Percentiles rank a stretch among this genome's conserved stretches.
phyloP scores from a whole-genome alignment of 2,329 filamentous ascomycete species.

The Aspergillus sp. region DNA sequence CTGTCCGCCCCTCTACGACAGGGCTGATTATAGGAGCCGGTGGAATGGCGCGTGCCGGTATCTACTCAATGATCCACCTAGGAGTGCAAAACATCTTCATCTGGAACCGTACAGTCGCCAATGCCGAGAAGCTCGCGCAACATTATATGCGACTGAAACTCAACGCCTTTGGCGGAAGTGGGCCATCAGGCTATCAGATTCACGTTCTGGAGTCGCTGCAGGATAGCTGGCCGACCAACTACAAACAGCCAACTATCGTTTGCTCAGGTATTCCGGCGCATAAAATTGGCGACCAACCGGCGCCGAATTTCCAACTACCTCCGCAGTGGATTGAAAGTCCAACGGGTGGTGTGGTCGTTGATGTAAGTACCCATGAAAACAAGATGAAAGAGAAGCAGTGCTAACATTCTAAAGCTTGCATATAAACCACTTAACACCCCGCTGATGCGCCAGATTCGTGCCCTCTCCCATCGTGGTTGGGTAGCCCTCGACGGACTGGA shows the following conservation, averaged over 20 bases:
- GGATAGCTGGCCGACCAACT: slow-evolving; percentile 34
- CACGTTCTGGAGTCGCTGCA: slow-evolving; percentile 29
- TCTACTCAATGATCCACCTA: slow-evolving; percentile 41
- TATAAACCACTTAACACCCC: slow-evolving; percentile 43
- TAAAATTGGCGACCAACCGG: slow-evolving; percentile 35
- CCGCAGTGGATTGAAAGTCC: slow-evolving; percentile 40
- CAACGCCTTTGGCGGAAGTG: slow-evolving; percentile 16
- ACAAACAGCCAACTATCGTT: slow-evolving; percentile 40
- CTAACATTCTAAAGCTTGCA: slow-evolving; percentile 29
- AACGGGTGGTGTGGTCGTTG: slow-evolving; percentile 42
- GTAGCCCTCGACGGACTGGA: slow-evolving; percentile 42
- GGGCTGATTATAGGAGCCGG: slow-evolving; percentile 65
- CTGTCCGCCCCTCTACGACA: slow-evolving; percentile 56
- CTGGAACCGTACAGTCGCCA: slow-evolving; percentile 37
- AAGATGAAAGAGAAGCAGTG: background rate
- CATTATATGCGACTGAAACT: slow-evolving; percentile 39
- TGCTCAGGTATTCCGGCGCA: slow-evolving; percentile 41
- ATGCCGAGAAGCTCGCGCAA: slow-evolving; percentile 35
- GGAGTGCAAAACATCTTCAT: slow-evolving; percentile 41
- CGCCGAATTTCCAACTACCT: slow-evolving; percentile 36
- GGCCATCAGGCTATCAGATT: slow-evolving; percentile 24
- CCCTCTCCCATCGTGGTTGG: slow-evolving; percentile 38
- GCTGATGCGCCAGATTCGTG: slow-evolving; percentile 38
- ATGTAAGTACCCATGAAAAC: slow-evolving; percentile 27
- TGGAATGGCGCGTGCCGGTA: slow-evolving; percentile 43